These are phyloP conservation scores for Ulota crispa DNA, from an alignment of 225 moss, liverwort and hornwort genomes.

Conservation along the genomic window DNA sequence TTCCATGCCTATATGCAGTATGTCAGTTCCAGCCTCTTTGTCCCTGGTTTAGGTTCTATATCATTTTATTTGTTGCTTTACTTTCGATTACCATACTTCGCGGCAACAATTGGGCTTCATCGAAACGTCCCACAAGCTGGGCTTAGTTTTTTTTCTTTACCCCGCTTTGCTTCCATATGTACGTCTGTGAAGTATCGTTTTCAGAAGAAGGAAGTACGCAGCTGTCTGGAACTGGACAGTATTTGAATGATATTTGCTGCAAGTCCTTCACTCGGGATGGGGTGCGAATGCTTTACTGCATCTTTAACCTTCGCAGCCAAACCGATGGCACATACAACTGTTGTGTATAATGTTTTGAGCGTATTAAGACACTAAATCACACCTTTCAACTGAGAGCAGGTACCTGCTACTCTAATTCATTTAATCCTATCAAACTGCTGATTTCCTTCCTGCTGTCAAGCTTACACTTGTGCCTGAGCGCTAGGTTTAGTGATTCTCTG, in stretches of 20 bases:
- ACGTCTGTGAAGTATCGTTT: background rate
- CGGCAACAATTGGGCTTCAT: background rate
- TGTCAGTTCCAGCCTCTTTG: background rate
- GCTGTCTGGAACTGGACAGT: background rate
- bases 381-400: background rate
- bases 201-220: background rate
- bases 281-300: background rate
- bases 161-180: background rate
- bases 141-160: background rate
- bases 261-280: background rate
- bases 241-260: background rate
- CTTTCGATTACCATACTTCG: background rate
- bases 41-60: background rate
- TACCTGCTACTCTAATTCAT: constrained; percentile 2
- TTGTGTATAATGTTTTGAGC: background rate
- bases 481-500: background rate
- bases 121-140: background rate
- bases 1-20: constrained; percentile 1
- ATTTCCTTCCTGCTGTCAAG: background rate
- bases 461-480: constrained; percentile 6
- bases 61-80: constrained; percentile 2
- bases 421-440: background rate
- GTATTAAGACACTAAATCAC: background rate
- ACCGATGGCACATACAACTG: background rate
- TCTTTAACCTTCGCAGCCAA: background rate